Percentiles rank a stretch among this genome's conserved stretches.
phyloP scores from a whole-genome alignment of 1,284 basidiomycete species.

The Tilletia caries region DNA sequence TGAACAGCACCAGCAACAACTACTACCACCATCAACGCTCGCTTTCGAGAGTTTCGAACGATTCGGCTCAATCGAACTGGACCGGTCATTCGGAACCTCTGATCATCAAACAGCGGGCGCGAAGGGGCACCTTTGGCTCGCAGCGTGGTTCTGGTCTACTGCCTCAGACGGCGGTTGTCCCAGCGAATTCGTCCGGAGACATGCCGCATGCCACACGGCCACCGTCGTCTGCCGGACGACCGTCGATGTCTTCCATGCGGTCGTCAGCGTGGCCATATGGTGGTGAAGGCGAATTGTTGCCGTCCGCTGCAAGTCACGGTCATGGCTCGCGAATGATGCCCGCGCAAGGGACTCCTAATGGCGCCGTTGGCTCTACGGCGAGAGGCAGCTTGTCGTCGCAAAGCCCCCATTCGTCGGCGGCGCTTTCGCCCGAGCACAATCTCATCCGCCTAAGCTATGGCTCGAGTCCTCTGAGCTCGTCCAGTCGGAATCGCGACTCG shows the following conservation, averaged over 20 bases:
- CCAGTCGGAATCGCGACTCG: conserved; percentile 4
- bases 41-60: too few relatives aligned
- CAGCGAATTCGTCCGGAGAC: background rate
- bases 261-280: background rate
- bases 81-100: too few relatives aligned
- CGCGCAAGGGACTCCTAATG: background rate
- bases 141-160: background rate
- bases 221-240: background rate
- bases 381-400: background rate
- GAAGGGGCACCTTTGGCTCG: background rate
- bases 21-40: too few relatives aligned
- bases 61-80: too few relatives aligned
- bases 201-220: background rate
- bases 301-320: background rate
- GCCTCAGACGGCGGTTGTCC: background rate
- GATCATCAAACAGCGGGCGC: background rate
- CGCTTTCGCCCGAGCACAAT: conserved; percentile 9
- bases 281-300: background rate
- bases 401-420: background rate
- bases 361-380: background rate
- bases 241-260: background rate
- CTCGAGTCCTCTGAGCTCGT: background rate
- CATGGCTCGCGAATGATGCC: background rate
- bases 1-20: too few relatives aligned
- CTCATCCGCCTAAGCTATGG: background rate